Evolutionary conservation across 2,329 filamentous ascomycete species (phyloP).

Genomic region (Parafenestella ontariensis): DNA sequence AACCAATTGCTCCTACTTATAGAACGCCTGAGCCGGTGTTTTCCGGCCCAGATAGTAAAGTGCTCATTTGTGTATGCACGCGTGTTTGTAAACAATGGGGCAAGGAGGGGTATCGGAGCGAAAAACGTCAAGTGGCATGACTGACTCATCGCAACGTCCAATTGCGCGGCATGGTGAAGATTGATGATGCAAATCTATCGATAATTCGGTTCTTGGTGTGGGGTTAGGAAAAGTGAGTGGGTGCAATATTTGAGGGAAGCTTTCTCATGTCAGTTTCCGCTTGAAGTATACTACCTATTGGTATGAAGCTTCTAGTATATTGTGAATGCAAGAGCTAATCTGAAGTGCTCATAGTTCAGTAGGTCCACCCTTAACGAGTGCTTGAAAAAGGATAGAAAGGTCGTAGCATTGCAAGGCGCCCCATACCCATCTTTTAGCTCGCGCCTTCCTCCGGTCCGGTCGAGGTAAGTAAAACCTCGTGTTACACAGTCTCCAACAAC

Average conservation of each 20-base stretch:
- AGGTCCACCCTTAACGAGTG: neutral
- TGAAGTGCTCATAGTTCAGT: too few species aligned
- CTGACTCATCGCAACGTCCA: neutral
- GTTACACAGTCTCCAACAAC: too few species aligned
- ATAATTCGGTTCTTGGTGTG: too few species aligned
- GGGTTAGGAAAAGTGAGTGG: too few species aligned
- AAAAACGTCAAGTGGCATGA: neutral
- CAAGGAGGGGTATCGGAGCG: slow-evolving; percentile 17
- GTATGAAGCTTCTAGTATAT: too few species aligned
- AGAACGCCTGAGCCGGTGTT: neutral
- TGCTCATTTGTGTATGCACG: slow-evolving; percentile 12
- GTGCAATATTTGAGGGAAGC: too few species aligned
- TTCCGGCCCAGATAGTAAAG: slow-evolving; percentile 3
- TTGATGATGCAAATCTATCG: neutral
- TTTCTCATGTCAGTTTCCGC: too few species aligned
- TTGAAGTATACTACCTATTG: neutral
- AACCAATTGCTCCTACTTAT: neutral
- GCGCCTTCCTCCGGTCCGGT: neutral
- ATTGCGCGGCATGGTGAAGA: neutral
- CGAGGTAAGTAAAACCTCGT: neutral
- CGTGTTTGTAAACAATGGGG: slow-evolving; percentile 15
- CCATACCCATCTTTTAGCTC: neutral
- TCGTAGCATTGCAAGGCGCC: neutral
- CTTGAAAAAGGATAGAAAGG: neutral
- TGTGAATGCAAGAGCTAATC: too few species aligned